Conservation (phyloP, 345 rosid species). For the Acer negundo region DNA sequence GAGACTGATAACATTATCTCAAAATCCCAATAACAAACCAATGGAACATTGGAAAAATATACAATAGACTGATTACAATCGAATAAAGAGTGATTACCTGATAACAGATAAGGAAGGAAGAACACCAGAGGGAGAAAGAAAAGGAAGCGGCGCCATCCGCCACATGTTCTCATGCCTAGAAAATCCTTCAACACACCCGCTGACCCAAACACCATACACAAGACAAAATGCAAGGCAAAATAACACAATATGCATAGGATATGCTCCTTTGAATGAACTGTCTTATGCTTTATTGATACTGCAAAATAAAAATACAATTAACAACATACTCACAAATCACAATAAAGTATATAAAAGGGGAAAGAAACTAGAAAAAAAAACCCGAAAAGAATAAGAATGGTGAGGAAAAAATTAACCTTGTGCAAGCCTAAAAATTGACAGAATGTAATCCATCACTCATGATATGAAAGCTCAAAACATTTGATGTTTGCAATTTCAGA, state of each 20-base stretch:
- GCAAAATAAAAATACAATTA: not conserved
- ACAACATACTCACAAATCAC: not conserved
- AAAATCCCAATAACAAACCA: not conserved
- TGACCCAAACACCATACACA: not conserved
- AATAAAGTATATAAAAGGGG: not conserved
- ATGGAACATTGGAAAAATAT: not conserved
- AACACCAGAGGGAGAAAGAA: slow-evolving; percentile 56
- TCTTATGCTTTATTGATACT: not conserved
- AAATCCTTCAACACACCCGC: slow-evolving; percentile 3
- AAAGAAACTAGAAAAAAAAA: not conserved
- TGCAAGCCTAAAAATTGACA: not conserved
- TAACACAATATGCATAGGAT: not conserved
- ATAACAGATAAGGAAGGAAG: slow-evolving; percentile 58
- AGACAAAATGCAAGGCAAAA: not conserved
- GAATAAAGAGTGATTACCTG: slow-evolving; percentile 34
- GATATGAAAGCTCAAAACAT: not conserved
- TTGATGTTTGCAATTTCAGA: not conserved
- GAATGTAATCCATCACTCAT: not conserved
- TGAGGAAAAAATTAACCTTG: not conserved
- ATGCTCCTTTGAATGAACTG: not conserved
- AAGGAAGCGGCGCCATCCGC: slow-evolving; percentile 69
- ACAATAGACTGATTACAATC: not conserved
- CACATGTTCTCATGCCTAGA: slow-evolving; percentile 48
- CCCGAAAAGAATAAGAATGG: no score
- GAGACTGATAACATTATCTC: not conserved